Base-by-base conservation (phyloP, 2,329 filamentous ascomycete species). In the Dothidotthia symphoricarpi region DNA sequence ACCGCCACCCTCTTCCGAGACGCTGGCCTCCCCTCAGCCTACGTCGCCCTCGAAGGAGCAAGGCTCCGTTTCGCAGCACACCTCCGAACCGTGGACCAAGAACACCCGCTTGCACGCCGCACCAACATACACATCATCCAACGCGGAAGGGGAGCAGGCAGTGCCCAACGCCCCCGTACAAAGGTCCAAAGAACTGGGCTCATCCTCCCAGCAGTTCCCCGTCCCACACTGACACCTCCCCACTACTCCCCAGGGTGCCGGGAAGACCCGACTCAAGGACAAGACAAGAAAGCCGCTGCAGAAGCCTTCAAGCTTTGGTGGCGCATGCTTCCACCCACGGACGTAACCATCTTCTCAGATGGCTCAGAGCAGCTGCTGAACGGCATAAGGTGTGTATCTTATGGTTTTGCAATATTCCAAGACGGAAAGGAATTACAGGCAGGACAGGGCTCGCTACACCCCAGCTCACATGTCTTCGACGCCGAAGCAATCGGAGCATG, bases 331-430 rank as follows among this genome's bases (percentile, higher is more conserved):
- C 16, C 29, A 11, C 11, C n/a, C 13, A 11, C 16, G 4, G 39
- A 42, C 19, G 22, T 37, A 1, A 28, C 39, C n/a, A 38, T 42
- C 30, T 42, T 42, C 39, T 42, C 34, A 15, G 39, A 42, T 24
- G 31, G 34, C 9, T 42, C 34, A 27, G 34, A 42, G 30, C 34
- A 42, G 24, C 15, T 13, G 15, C 34, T 16, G 5, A 22, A 36
- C 12, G 34, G 34, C n/a, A 33, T 26, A 17, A 24, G 19, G n/a
- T 9, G 6, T 10, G 39, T 41, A 12, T 36, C 33, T 17, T 41
- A 41, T 12, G 28, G 38, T 28, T 41, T 22, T 11, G 33, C 28
- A 16, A n/a, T 36, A n/a, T 41, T 36, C 14, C 16, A 32, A 24
- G 17, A 14, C 24, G 15, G 28, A 22, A 22, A 10, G 15, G n/a